A percentile compares a stretch with the other conserved stretches of the same genome.
Evolutionary conservation across 164 flowering plant genomes (phyloP).

Genomic region (Cinnamomum micranthum): DNA sequence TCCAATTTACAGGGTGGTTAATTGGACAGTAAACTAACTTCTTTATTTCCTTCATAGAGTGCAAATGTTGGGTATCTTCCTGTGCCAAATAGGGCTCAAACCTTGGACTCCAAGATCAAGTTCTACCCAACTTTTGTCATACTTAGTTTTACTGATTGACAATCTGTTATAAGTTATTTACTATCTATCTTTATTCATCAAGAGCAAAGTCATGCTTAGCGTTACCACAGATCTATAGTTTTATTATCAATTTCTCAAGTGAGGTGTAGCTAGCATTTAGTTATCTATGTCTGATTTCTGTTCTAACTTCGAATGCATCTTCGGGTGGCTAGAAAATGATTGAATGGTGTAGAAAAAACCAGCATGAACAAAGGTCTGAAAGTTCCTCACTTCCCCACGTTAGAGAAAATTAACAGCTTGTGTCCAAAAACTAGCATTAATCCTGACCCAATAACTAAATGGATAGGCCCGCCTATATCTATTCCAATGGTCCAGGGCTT

Average conservation of each 20-base stretch:
- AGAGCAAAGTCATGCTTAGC: no score
- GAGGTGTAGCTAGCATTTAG: background rate
- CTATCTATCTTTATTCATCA: no score
- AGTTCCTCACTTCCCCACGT: background rate
- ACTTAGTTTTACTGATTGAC: background rate
- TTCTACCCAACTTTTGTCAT: slow-evolving; percentile 18
- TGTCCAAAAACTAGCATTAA: background rate
- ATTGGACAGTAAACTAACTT: no score
- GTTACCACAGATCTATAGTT: background rate
- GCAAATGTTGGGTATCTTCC: no score
- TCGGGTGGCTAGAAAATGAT: slow-evolving; percentile 17
- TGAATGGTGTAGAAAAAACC: background rate
- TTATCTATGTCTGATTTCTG: background rate
- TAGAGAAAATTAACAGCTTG: no score
- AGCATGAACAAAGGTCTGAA: background rate
- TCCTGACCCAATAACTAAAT: background rate
- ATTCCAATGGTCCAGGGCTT: slow-evolving; percentile 8
- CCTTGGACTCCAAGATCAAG: no score
- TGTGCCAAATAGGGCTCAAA: no score
- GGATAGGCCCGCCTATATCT: background rate
- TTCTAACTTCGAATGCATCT: slow-evolving; percentile 3
- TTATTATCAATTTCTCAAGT: background rate
- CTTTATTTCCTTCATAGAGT: no score
- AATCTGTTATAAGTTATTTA: no score
- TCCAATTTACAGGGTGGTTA: no score